phyloP scores from a whole-genome alignment of 208 protist genomes.

The Trypanosoma vivax region DNA sequence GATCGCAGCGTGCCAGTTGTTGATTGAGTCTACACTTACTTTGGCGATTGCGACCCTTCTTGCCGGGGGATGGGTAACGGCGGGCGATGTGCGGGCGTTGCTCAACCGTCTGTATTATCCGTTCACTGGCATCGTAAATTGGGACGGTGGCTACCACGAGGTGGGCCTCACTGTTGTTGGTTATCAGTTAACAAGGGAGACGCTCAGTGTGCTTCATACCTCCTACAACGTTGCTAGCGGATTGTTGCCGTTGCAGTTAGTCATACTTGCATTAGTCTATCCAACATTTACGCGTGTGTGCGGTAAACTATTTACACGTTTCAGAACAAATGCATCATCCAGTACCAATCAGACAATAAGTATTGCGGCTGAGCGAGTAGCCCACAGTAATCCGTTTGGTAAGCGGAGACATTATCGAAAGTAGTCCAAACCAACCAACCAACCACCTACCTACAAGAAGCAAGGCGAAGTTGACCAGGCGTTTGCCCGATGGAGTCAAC shows the following conservation, averaged over 20 bases:
- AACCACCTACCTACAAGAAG: no score
- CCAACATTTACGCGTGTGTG: conserved; percentile 14
- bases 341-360: no score
- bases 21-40: conserved; percentile 43
- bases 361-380: background rate
- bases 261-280: conserved; percentile 42
- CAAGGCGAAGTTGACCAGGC: no score
- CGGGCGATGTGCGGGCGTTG: conserved; percentile 21
- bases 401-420: conserved; percentile 3
- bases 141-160: conserved; percentile 34
- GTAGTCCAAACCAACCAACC: background rate
- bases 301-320: no score
- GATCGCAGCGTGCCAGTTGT: conserved; percentile 58
- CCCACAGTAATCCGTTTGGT: conserved; percentile 11
- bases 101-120: conserved; percentile 35
- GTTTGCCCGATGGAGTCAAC: no score
- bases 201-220: conserved; percentile 50
- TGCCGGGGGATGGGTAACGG: conserved; percentile 19
- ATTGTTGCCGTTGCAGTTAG: conserved; percentile 49
- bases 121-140: conserved; percentile 38
- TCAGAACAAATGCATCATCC: no score
- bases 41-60: conserved; percentile 34
- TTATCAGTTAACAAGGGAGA: conserved; percentile 35
- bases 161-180: conserved; percentile 30
- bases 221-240: conserved; percentile 58